Evolutionary conservation across 163 green algal species (phyloP).

Genomic region (Volvox carteri): DNA sequence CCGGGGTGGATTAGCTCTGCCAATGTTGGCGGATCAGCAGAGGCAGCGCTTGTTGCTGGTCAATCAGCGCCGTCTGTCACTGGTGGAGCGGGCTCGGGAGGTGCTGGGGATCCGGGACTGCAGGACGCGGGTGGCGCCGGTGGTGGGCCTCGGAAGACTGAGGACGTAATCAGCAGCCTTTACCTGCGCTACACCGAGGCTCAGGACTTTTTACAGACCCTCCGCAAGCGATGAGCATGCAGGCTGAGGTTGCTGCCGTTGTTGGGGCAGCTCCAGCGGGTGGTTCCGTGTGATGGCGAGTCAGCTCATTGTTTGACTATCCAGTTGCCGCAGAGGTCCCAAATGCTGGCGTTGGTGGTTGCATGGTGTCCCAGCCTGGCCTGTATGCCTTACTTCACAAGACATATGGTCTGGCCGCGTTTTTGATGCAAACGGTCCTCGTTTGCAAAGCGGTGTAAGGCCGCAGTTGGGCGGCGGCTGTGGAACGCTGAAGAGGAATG

Average conservation of each 20-base stretch:
- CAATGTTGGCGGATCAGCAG: neutral
- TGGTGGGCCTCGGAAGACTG: slow-evolving; percentile 34
- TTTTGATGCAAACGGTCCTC: neutral
- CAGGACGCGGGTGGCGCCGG: neutral
- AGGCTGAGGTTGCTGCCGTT: too few relatives aligned
- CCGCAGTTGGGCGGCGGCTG: neutral
- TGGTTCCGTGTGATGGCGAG: too few relatives aligned
- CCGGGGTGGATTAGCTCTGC: neutral
- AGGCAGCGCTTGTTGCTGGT: neutral
- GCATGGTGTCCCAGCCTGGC: too few relatives aligned
- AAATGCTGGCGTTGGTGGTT: too few relatives aligned
- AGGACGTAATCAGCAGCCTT: slow-evolving; percentile 62
- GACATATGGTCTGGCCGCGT: neutral
- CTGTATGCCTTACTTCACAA: too few relatives aligned
- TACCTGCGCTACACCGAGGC: slow-evolving; percentile 64
- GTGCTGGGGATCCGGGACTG: neutral
- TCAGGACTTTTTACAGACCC: slow-evolving; percentile 56
- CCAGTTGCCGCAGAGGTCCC: too few relatives aligned
- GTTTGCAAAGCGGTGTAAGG: neutral
- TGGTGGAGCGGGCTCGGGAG: neutral
- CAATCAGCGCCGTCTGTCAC: neutral
- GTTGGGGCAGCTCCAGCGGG: too few relatives aligned
- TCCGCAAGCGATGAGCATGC: slow-evolving; percentile 43
- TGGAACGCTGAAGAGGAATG: neutral
- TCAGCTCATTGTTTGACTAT: too few relatives aligned